Base-by-base conservation (phyloP, 495 filamentous ascomycete species). In the Pyrenopolyporus hunteri region DNA sequence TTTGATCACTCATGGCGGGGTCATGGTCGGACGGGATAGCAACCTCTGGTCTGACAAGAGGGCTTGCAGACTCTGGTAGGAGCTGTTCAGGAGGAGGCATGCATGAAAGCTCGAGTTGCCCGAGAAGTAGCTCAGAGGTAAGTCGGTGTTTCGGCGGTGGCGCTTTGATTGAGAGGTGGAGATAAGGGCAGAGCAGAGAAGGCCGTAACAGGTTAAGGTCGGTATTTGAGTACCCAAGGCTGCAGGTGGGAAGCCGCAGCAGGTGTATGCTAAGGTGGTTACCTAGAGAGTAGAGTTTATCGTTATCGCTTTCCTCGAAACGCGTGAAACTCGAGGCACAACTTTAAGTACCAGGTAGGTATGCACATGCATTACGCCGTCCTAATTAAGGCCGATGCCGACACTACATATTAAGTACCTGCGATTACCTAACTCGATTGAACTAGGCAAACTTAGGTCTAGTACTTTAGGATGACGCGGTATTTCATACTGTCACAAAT, bases 21-120 rank as follows among this genome's bases (percentile, higher is more conserved):
- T 69, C 69, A 71, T 71, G 63, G 49, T 67, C 54, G 53, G 53
- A 62, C 28, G 55, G 16, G 33, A 60, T 48, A 13, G 51, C 25
- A 51, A 51, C 45, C 56, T 66, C 63, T 60, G 46, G 57, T 57
- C 57, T 40, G 5, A 52, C 57, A 47, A 53, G 61, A 64, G 60
- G 65, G 40, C 58, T 68, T 61, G 53, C 28, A 40, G 57, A 54
- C 45, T 67, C 45, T 57, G 51, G 28, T 40, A 54, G 33, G 31
- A 51, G 57, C 28, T 69, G 69, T 55, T 68, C 59, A 60, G 63
- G 59, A 66, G 65, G 62, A 69, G 66, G 59, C 69, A 67, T 67
- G 47, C 69, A 71, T 59, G 70, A 59, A 66, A 60, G 39, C 13
- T 57, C 13, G 29, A 40, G 14, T 40, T 29, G 37, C 47, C n/a